Percentiles rank a stretch among this genome's conserved stretches.
Evolutionary conservation across 2,329 filamentous ascomycete genomes (phyloP).

Genomic region (Fusarium virguliforme): DNA sequence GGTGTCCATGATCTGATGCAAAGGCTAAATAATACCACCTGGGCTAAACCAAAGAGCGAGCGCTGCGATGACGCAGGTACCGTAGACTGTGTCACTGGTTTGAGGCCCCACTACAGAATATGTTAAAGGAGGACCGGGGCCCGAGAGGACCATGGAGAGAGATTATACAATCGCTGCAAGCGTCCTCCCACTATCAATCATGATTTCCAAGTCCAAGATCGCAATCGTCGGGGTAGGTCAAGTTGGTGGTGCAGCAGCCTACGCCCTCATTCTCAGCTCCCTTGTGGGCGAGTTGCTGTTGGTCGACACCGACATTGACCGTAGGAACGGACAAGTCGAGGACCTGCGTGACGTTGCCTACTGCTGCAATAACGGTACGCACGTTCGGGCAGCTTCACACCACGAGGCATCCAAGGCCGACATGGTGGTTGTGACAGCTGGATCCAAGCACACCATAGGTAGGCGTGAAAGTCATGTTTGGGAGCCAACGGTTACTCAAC

Average conservation of each 20-base stretch:
- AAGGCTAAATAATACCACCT: too few species aligned
- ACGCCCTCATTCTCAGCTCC: constrained; percentile 66
- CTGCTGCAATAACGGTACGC: constrained; percentile 60
- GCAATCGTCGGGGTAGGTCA: constrained; percentile 68
- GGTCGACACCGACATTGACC: constrained; percentile 65
- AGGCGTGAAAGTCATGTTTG: neutral
- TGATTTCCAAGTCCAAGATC: constrained; percentile 44
- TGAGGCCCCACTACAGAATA: too few species aligned
- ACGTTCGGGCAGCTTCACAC: constrained; percentile 62
- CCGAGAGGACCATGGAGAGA: too few species aligned
- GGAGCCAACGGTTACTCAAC: neutral
- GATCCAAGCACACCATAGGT: constrained; percentile 63
- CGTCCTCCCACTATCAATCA: neutral
- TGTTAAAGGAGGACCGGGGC: too few species aligned
- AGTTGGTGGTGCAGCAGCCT: constrained; percentile 67
- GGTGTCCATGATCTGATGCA: too few species aligned
- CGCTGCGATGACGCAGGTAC: too few species aligned
- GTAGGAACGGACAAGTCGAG: constrained; percentile 65
- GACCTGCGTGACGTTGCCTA: constrained; percentile 69
- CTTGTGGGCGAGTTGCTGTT: constrained; percentile 68
- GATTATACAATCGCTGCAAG: neutral
- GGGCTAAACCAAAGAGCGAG: too few species aligned
- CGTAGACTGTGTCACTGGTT: too few species aligned
- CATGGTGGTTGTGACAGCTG: constrained; percentile 69
- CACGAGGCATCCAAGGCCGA: constrained; percentile 68